phyloP scores from a whole-genome alignment of 208 protist genomes.

The Phytomonas sp. region DNA sequence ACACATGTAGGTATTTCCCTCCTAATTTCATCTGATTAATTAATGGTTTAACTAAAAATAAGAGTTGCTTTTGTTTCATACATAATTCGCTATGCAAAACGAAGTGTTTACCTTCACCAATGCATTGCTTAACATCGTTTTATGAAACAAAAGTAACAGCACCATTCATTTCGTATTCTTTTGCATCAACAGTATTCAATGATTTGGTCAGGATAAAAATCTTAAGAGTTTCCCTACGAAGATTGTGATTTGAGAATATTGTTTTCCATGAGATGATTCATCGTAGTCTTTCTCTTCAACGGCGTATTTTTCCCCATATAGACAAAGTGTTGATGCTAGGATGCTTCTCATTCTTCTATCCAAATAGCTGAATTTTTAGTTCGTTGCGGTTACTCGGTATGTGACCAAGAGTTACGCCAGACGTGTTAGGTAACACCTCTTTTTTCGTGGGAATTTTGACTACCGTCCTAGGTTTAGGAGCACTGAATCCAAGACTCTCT shows the following conservation, averaged over 20 bases:
- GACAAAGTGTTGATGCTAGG: not conserved
- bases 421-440: not conserved
- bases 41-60: not conserved
- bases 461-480: not conserved
- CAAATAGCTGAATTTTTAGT: not conserved
- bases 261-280: not conserved
- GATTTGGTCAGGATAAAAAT: not conserved
- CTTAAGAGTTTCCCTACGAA: not conserved
- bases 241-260: not conserved
- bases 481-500: not conserved
- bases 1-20: not conserved
- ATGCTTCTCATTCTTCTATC: not conserved
- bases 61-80: not conserved
- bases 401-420: not conserved
- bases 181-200: not conserved
- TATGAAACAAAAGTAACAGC: not conserved
- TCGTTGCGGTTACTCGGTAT: not conserved
- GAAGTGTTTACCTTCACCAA: not conserved
- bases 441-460: not conserved
- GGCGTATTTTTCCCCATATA: not conserved
- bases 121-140: not conserved
- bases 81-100: not conserved
- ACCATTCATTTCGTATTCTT: not conserved
- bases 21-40: not conserved
- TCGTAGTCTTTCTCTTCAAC: not conserved